These are phyloP conservation scores for Diaporthe amygdali DNA, from an alignment of 2,329 filamentous ascomycete genomes.

Conservation along the genomic window DNA sequence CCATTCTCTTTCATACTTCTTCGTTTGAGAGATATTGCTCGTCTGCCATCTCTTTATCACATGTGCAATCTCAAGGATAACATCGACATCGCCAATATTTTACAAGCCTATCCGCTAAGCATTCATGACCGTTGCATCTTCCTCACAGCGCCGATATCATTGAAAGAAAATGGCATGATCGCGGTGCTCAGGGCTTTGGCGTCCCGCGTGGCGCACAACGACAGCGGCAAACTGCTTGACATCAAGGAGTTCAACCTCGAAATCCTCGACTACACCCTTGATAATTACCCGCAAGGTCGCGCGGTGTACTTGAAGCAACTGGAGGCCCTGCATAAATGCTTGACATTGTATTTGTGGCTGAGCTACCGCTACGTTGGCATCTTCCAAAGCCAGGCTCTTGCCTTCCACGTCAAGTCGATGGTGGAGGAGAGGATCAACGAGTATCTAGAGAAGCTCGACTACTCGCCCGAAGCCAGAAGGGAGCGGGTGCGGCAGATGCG, in stretches of 20 bases:
- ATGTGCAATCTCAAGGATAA: slow-evolving; percentile 70
- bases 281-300: slow-evolving; percentile 40
- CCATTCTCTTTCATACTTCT: slow-evolving; percentile 84
- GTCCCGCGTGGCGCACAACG: slow-evolving; percentile 70
- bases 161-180: slow-evolving; percentile 54
- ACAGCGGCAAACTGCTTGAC: slow-evolving; percentile 71
- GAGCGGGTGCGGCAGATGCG: slow-evolving; percentile 22
- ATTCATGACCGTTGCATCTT: slow-evolving; percentile 79
- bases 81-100: slow-evolving; percentile 72
- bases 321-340: slow-evolving; percentile 79
- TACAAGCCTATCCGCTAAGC: slow-evolving; percentile 74
- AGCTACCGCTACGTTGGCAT: slow-evolving; percentile 86
- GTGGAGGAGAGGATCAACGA: slow-evolving; percentile 78
- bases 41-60: slow-evolving; percentile 70
- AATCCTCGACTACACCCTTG: slow-evolving; percentile 68
- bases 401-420: slow-evolving; percentile 78
- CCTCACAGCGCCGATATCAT: slow-evolving; percentile 69
- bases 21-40: slow-evolving; percentile 73
- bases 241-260: slow-evolving; percentile 75
- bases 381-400: slow-evolving; percentile 76
- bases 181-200: slow-evolving; percentile 69
- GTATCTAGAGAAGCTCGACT: slow-evolving; percentile 62
- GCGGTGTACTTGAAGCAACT: slow-evolving; percentile 69
- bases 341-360: slow-evolving; percentile 92
- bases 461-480: slow-evolving; percentile 43